phyloP scores from a whole-genome alignment of 1,139 yeast genomes.

The Blastobotrys capitulatus region DNA sequence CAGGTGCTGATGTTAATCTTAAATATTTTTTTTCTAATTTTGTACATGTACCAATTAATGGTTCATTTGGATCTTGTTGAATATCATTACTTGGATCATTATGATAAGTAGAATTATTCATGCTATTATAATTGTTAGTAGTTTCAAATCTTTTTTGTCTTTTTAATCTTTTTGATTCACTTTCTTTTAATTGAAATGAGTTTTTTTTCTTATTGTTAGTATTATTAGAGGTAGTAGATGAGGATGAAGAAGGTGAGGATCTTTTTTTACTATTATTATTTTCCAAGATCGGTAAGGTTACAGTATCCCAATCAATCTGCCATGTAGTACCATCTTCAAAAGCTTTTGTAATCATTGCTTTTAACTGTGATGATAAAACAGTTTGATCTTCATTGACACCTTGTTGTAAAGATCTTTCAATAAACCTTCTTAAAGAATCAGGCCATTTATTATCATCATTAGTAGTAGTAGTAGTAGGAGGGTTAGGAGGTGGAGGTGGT shows the following conservation, averaged over 20 bases:
- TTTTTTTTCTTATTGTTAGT: neutral
- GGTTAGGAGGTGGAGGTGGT: neutral
- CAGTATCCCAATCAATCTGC: conserved; percentile 56
- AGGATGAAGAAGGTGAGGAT: neutral
- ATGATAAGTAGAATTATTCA: neutral
- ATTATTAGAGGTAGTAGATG: neutral
- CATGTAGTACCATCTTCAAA: conserved; percentile 42
- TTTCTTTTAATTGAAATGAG: conserved; percentile 30
- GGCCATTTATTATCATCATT: conserved; percentile 40
- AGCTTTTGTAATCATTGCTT: conserved; percentile 46
- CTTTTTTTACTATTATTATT: conserved; percentile 13
- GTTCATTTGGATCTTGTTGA: conserved; percentile 17
- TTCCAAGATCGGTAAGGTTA: conserved; percentile 48
- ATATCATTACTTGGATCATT: neutral
- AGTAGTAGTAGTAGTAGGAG: neutral
- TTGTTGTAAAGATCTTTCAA: conserved; percentile 40
- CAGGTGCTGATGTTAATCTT: conserved; percentile 87
- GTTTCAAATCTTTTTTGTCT: conserved; percentile 48
- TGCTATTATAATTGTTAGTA: conserved; percentile 19
- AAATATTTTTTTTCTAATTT: conserved; percentile 71
- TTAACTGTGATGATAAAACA: conserved; percentile 40
- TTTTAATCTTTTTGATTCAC: conserved; percentile 40
- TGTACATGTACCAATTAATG: conserved; percentile 60
- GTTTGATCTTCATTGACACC: conserved; percentile 38
- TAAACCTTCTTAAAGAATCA: conserved; percentile 42